Conservation (phyloP, 2,329 filamentous ascomycete species). For the Penicillium italicum region DNA sequence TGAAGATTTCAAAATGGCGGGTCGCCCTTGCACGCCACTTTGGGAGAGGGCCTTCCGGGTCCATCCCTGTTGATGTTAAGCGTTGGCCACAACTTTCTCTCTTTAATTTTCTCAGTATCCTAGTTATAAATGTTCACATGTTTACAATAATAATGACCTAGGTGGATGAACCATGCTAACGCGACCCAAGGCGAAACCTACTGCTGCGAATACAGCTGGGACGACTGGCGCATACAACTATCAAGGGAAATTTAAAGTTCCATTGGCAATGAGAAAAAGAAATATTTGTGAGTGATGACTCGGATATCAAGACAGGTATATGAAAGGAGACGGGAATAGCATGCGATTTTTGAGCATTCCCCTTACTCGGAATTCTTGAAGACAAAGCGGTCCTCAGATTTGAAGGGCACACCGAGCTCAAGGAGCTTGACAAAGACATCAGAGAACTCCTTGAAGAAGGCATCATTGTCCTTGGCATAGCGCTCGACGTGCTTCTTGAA, state of each 20-base stretch:
- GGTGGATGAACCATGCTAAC: background rate
- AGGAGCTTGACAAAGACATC: constrained; percentile 77
- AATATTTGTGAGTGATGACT: constrained; percentile 6
- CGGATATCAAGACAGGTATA: constrained; percentile 24
- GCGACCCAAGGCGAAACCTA: background rate
- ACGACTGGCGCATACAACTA: background rate
- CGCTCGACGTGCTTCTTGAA: constrained; percentile 77
- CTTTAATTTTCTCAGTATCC: background rate
- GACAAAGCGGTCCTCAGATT: constrained; percentile 56
- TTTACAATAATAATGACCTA: background rate
- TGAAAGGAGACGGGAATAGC: background rate
- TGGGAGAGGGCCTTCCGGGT: background rate
- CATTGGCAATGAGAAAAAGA: background rate
- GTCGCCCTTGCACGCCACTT: constrained; percentile 6
- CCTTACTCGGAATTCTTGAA: constrained; percentile 58
- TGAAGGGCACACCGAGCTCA: constrained; percentile 90
- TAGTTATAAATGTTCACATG: background rate
- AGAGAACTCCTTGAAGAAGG: constrained; percentile 91
- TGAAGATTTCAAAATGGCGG: constrained; percentile 1
- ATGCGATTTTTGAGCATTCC: background rate
- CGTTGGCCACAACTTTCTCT: background rate
- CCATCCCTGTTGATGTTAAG: background rate
- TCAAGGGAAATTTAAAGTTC: background rate
- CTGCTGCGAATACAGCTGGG: background rate
- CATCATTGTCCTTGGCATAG: constrained; percentile 86